Evolutionary conservation across 495 filamentous ascomycete genomes (phyloP).

Genomic region (Xylaria sp.): DNA sequence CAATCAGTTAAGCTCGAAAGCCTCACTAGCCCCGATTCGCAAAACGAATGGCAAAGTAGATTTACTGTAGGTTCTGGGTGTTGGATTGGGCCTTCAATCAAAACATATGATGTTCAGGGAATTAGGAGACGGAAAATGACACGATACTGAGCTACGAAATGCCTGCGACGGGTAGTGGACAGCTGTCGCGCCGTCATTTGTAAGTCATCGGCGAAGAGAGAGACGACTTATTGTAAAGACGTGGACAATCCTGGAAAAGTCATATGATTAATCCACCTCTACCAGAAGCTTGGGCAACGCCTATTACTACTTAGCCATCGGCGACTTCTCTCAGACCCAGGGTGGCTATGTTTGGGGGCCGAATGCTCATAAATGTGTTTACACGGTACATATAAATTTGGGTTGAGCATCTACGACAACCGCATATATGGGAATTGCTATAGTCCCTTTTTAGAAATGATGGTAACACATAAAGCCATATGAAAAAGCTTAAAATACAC

Average conservation of each 20-base stretch:
- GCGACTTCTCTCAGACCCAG: not conserved
- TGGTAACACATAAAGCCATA: not conserved
- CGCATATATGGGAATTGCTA: not conserved
- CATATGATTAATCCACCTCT: not conserved
- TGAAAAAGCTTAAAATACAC: not conserved
- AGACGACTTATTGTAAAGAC: not conserved
- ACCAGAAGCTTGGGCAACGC: not conserved
- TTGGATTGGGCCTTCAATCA: not conserved
- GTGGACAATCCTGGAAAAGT: not conserved
- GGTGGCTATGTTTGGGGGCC: not conserved
- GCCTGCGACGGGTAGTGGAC: not conserved
- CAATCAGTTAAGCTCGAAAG: conserved; percentile 1
- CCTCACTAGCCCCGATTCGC: not conserved
- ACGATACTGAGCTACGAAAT: not conserved
- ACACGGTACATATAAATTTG: not conserved
- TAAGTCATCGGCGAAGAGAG: not conserved
- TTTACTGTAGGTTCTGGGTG: not conserved
- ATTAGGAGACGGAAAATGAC: not conserved
- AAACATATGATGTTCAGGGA: not conserved
- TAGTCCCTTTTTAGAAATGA: not conserved
- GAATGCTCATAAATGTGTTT: not conserved
- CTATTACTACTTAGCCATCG: not conserved
- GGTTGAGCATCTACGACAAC: not conserved
- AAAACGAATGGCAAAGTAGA: not conserved
- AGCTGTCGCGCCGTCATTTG: conserved; percentile 6